phyloP scores from a whole-genome alignment of 345 rosid species.

The Alliaria petiolata region DNA sequence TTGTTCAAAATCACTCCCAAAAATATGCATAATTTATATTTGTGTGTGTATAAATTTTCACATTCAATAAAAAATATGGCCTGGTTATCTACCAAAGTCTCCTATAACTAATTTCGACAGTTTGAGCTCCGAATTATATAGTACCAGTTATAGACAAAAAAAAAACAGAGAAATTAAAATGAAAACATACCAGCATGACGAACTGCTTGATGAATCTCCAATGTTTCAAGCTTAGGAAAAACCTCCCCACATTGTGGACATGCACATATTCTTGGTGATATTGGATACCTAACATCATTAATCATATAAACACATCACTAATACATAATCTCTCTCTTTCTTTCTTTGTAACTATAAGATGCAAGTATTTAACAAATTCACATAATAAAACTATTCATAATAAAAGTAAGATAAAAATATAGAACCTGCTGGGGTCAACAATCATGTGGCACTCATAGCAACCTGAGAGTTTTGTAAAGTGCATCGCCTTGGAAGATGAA shows the following conservation, averaged over 20 bases:
- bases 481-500: constrained; percentile 34
- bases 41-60: no score
- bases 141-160: no score
- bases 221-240: constrained; percentile 64
- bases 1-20: no score
- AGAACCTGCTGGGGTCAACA: constrained; percentile 33
- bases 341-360: background rate
- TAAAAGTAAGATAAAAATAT: background rate
- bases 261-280: constrained; percentile 45
- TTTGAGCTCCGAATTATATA: background rate
- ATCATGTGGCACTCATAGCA: constrained; percentile 38
- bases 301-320: background rate
- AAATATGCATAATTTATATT: no score
- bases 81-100: no score
- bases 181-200: constrained; percentile 68
- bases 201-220: constrained; percentile 81
- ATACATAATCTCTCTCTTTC: background rate
- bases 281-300: constrained; percentile 51
- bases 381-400: background rate
- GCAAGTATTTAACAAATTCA: background rate
- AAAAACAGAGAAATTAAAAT: background rate
- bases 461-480: constrained; percentile 31
- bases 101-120: no score
- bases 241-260: constrained; percentile 80
- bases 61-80: no score